Base-by-base conservation (phyloP, 208 protist species). In the Strigomonas galati region DNA sequence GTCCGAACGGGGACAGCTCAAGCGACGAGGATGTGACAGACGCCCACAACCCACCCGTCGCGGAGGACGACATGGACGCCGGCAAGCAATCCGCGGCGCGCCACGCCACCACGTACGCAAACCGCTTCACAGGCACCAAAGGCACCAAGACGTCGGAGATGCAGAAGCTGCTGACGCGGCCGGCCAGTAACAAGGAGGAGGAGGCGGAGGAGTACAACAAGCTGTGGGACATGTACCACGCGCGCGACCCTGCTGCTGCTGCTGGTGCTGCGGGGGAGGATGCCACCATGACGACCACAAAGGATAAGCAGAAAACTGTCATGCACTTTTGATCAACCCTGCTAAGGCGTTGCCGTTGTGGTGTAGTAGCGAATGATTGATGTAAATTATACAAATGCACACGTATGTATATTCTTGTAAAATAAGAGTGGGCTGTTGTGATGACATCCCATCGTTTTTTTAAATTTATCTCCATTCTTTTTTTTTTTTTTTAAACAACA, bases 181-280 rank as follows among this genome's bases (percentile, higher is more conserved):
- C 21, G 10, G 7, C 1, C 1, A 17, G 31, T 23, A 26, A 46
- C 30, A 43, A 58, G 32, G 21, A 55, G n/a, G 23, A 69, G 49
- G 7, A 48, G 21, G 27, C 51, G 21, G 31, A 19, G 7, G 52
- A 44, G n/a, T 26, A 81, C 58, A 67, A 79, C 27, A 54, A 76
- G 37, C 58, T 88, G 65, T 88, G 82, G 82, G 57, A 75, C 23
- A 44, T 88, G 72, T 84, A 84, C 56, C 65, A 82, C 4, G 32
- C 52, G 58, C 74, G 82, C 15, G 76, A 68, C 0, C 82, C 75
- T 1, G 30, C 48, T 0, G 26, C 55, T n/a, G 62, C 24, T 17
- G 26, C 49, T 21, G 40, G 15, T 23, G 23, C 30, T 30, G 19
- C 30, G 6, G 44, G 1, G 32, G 59, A 64, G 26, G 23, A 12